Evolutionary conservation across 805 yeast genomes (phyloP), one percentile per base, ranked within the genome.

Genomic region (Priceomyces medius): DNA sequence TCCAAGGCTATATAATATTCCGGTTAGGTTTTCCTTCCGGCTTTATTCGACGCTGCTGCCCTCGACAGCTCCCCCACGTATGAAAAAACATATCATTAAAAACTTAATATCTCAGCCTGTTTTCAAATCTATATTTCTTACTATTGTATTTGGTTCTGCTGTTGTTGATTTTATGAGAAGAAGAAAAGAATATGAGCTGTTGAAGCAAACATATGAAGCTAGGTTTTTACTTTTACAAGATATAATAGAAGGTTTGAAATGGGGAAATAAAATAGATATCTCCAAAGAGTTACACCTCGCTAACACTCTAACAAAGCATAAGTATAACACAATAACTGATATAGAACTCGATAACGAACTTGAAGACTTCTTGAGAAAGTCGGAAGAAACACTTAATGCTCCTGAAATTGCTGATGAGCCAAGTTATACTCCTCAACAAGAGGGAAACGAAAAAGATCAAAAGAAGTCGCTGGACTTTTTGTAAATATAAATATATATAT

Each of bases 121-220:
- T 6, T 49, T 66, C 42, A 71, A 71, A 52, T 59, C 73, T 10
- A 52, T 68, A 7, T 43, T 68, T 14, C 57, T 68, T 31, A 61
- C 72, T 4, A 42, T 70, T 13, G 47, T 68, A 9, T 66, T 71
- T 48, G 73, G 74, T 5, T 65, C 80, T 2, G 70, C 71, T 3
- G 77, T 73, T 3, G 64, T 77, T 26, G 79, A 77, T 43, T 63
- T 71, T 31, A 72, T 74, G 64, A 61, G 71, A 36, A 71, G 63
- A 41, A 61, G 74, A 33, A 73, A 71, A 43, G 64, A 66, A 26
- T 50, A 61, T n/a, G 80, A 75, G 24, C 63, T 62, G 20, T 50
- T 76, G 32, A 59, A 58, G 21, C 67, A 65, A 21, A 65, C 66
- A 14, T 74, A 74, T 47, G 49, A 50, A 7, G 53, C 68, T 27